Evolutionary conservation across 2,329 filamentous ascomycete genomes (phyloP), one percentile per base, ranked within the genome.

Genomic region (Microcyclosporella mali): DNA sequence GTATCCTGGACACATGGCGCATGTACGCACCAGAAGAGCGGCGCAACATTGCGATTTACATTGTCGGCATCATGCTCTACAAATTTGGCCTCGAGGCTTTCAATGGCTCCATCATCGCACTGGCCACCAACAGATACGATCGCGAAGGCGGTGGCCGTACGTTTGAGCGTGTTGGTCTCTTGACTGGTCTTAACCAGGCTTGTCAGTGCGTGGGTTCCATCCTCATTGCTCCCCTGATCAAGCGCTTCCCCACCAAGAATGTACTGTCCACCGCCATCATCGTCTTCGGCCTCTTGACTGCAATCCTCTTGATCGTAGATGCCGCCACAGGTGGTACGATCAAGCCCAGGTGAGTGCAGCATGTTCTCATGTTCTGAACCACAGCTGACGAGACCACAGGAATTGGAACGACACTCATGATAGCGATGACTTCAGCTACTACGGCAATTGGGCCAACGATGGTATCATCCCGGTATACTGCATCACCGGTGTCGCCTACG

Each of bases 51-150:
- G 37, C 25, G 8, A 45, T 40, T 19, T 40, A 45, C 28, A 40
- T 45, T 16, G 42, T 14, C 27, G 36, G 42, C 11, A 37, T 40
- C 16, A 45, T 40, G 42, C 33, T 45, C 21, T 45, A 45, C 32
- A 45, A 45, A 27, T 45, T 45, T 28, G 32, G 37, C 4, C 42
- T 45, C 10, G 42, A 45, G 28, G 42, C 42, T n/a, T 45, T 45
- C 37, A 45, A 45, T 15, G 42, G 37, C 25, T 45, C 37, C 15
- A 40, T 45, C 15, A 40, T 45, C 25, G 37, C 42, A 7, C 33
- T 45, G 10, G 42, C 42, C 11, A 40, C 42, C 7, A 40, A 40
- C 18, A 30, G 35, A 41, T n/a, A 29, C 37, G 4, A 25, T 37
- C 4, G 21, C 27, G 19, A 34, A 19, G 21, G 36, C 11, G 11